Percentiles rank a stretch among this genome's conserved stretches.
Evolutionary conservation across 768 basidiomycete species (phyloP).

Genomic region (Rhodocollybia butyracea): DNA sequence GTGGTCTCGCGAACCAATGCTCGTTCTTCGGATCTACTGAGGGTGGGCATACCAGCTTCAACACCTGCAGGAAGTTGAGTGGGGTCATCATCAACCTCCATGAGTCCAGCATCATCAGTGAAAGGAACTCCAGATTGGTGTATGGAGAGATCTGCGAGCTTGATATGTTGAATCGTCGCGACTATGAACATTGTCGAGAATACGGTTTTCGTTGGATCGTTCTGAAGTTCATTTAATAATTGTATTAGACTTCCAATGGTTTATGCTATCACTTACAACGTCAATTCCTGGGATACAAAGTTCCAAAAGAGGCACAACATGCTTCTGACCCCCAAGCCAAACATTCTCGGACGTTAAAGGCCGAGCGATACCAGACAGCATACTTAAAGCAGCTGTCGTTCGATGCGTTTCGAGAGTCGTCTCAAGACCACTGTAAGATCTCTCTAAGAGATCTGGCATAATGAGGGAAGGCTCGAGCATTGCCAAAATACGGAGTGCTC

Average conservation of each 20-base stretch:
- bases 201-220: conserved; percentile 77
- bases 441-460: conserved; percentile 88
- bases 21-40: conserved; percentile 67
- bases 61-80: conserved; percentile 52
- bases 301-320: conserved; percentile 83
- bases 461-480: conserved; percentile 79
- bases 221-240: too few relatives aligned
- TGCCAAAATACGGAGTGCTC: conserved; percentile 73
- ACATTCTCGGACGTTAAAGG: conserved; percentile 73
- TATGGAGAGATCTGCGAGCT: conserved; percentile 72
- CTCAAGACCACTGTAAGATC: conserved; percentile 90
- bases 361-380: conserved; percentile 72
- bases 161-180: conserved; percentile 69
- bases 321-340: conserved; percentile 87
- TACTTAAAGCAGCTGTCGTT: conserved; percentile 87
- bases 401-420: conserved; percentile 93
- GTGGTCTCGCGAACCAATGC: conserved; percentile 75
- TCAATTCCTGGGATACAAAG: conserved; percentile 91
- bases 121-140: conserved; percentile 55
- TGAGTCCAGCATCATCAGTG: conserved; percentile 49
- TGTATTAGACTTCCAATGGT: too few relatives aligned
- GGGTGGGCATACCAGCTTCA: conserved; percentile 37
- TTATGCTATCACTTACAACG: conserved; percentile 66
- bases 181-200: conserved; percentile 79
- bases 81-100: conserved; percentile 46